These are phyloP conservation scores for Hyaloscypha variabilis DNA, from an alignment of 495 filamentous ascomycete genomes.

Conservation along the genomic window DNA sequence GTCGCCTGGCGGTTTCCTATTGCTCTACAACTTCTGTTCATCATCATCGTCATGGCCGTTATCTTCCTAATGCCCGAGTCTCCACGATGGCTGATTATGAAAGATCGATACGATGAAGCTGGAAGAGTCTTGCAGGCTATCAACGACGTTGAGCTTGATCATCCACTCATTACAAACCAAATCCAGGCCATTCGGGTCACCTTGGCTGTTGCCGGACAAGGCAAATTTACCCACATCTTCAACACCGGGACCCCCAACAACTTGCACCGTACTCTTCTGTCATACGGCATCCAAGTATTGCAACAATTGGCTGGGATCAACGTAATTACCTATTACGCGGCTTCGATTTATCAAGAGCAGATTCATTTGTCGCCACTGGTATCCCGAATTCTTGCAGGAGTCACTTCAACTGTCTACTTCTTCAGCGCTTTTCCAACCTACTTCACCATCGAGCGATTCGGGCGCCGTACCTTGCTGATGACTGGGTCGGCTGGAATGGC, in stretches of 20 bases:
- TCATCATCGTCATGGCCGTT: not conserved
- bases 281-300: constrained; percentile 4
- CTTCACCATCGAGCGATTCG: constrained; percentile 75
- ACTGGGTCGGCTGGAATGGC: constrained; percentile 51
- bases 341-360: constrained; percentile 60
- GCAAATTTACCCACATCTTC: too few species aligned
- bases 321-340: constrained; percentile 62
- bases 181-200: too few species aligned
- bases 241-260: not conserved
- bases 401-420: constrained; percentile 54
- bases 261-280: constrained; percentile 25
- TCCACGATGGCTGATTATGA: not conserved
- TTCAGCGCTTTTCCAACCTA: constrained; percentile 60
- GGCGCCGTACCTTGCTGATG: constrained; percentile 59
- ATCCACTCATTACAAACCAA: too few species aligned
- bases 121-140: not conserved
- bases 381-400: constrained; percentile 42
- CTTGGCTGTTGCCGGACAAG: too few species aligned
- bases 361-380: constrained; percentile 48
- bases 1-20: not conserved
- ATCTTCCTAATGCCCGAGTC: not conserved
- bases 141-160: not conserved
- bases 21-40: not conserved
- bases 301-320: constrained; percentile 47
- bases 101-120: not conserved